Percentiles rank a stretch among this genome's conserved stretches.
These are phyloP conservation scores for Viola odorata DNA, from an alignment of 345 rosid species.

Conservation along the genomic window DNA sequence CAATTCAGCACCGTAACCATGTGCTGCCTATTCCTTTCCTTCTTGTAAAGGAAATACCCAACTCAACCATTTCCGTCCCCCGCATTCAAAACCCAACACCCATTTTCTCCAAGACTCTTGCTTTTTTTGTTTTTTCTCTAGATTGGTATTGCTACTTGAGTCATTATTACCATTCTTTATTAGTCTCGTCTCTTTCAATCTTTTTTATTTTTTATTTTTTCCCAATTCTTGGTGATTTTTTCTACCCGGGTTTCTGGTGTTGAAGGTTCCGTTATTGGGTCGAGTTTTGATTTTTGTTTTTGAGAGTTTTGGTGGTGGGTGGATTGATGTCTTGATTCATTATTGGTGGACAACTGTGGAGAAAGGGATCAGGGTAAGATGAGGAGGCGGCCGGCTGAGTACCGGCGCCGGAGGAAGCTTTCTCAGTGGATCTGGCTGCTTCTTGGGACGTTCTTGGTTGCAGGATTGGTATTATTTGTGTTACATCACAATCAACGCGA, in stretches of 20 bases:
- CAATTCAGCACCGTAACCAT: too few relatives aligned
- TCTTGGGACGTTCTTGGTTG: conserved; percentile 60
- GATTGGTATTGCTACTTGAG: too few relatives aligned
- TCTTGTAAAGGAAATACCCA: too few relatives aligned
- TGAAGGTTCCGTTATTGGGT: neutral
- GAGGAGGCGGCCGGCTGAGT: conserved; percentile 92
- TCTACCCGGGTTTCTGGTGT: neutral
- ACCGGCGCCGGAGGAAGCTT: conserved; percentile 94
- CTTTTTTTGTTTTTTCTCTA: too few relatives aligned
- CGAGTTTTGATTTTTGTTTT: neutral
- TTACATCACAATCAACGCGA: conserved; percentile 81
- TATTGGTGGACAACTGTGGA: conserved; percentile 41
- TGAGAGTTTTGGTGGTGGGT: conserved; percentile 1
- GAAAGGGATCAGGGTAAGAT: conserved; percentile 42
- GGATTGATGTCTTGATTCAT: conserved; percentile 22
- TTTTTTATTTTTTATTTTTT: too few relatives aligned
- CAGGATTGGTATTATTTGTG: conserved; percentile 70
- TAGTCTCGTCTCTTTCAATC: too few relatives aligned
- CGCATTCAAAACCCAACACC: too few relatives aligned
- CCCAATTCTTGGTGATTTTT: too few relatives aligned
- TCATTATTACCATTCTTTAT: too few relatives aligned
- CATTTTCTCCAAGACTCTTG: too few relatives aligned
- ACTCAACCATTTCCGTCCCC: too few relatives aligned
- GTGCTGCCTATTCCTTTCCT: too few relatives aligned
- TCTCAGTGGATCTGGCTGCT: conserved; percentile 81